Evolutionary conservation across 805 yeast genomes (phyloP), one percentile per base, ranked within the genome.

Genomic region (Saccharomycopsis babjevae): DNA sequence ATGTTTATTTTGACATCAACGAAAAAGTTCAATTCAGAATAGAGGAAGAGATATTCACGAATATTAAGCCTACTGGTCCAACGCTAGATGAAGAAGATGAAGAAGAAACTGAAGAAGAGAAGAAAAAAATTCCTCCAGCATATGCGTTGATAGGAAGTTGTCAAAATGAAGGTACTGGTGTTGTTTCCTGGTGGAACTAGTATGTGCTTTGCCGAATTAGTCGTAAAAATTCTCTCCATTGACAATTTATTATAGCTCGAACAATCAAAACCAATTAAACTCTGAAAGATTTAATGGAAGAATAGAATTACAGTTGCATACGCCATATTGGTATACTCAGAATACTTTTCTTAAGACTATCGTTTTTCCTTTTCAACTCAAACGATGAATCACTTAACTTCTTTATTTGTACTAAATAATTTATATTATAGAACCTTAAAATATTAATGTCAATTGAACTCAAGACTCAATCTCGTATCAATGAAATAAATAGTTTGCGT

Each of bases 111-210:
- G 72, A 68, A 55, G 67, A 65, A 38, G 69, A 66, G 57, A 62
- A 64, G 54, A 65, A 65, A 32, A 68, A 67, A 43, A 73, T 73
- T 32, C 79, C 79, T 59, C 94, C 97, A 11, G 90, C 97, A 16
- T 92, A 90, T 74, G 89, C 90, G 10, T 74, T 93, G 32, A 73
- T 89, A 34, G 98, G 93, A 18, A 88, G 96, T 65, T 91, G 97
- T 71, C 97, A 91, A 71, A 84, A 90, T 2, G 97, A 91, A 68
- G 99, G 99, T 54, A 89, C 91, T 96, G 99, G 99, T 4, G 83
- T 96, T 67, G 85, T 89, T 50, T 83, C 92, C 60, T 94, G 99
- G 99, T 93, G 99, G 99, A 96, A 88, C 68, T 85, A 69, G 70
- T 18, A 15, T 18, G 32, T 25, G 28, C 10, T 3, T 43, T 25